Evolutionary conservation across 176 grass and related monocot species (phyloP).

Genomic region (Thinopyrum elongatum): DNA sequence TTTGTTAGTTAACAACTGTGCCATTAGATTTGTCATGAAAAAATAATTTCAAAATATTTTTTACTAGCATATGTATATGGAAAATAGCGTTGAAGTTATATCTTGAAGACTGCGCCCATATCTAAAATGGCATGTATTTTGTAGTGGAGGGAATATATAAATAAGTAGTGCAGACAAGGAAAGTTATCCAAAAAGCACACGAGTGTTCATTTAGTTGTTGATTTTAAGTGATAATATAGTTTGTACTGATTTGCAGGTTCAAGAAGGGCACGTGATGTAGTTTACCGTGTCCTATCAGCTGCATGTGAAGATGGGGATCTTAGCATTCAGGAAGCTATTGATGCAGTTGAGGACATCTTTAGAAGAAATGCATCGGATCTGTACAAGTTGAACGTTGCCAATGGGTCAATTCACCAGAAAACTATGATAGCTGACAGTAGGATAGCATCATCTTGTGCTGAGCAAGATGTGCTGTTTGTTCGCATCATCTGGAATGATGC

Average conservation of each 20-base stretch:
- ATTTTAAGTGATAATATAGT: conserved; percentile 25
- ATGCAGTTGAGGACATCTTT: conserved; percentile 83
- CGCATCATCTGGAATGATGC: conserved; percentile 86
- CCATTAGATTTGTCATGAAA: no score
- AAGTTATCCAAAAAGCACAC: not conserved
- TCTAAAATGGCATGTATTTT: not conserved
- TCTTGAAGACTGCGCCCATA: no score
- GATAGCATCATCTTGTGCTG: conserved; percentile 31
- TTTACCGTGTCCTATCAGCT: conserved; percentile 64
- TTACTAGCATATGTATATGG: not conserved
- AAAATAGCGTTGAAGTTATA: not conserved
- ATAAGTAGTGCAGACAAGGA: not conserved
- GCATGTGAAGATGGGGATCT: conserved; percentile 94
- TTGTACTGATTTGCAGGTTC: conserved; percentile 50
- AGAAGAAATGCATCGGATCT: conserved; percentile 79
- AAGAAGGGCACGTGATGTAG: conserved; percentile 76
- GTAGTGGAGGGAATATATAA: not conserved
- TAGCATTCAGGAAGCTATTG: conserved; percentile 70
- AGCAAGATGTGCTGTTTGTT: conserved; percentile 70
- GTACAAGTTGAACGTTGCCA: conserved; percentile 67
- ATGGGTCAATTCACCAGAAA: conserved; percentile 40
- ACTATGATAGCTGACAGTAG: conserved; percentile 16
- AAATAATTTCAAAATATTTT: not conserved
- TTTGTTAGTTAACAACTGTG: no score
- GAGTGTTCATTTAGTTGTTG: not conserved